Evolutionary conservation across 495 filamentous ascomycete genomes (phyloP), one percentile per base, ranked within the genome.

Genomic region (Lophiotrema nucula): DNA sequence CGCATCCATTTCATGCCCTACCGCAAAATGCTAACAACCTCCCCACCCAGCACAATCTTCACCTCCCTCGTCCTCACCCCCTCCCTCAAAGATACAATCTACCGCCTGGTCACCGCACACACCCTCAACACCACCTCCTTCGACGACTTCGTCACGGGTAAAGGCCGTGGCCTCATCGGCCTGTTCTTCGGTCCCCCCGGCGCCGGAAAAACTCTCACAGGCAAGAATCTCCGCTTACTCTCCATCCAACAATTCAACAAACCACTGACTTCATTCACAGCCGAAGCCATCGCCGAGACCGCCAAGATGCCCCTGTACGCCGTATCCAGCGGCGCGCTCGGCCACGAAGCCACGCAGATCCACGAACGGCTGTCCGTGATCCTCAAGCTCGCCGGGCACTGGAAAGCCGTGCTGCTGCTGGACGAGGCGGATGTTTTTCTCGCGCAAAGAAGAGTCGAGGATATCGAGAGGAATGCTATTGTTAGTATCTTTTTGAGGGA

Each of bases 391-490:
- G 47, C 47, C 4, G 24, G 22, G 13, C 25, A 24, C 47, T 50
- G 47, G 47, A 50, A 50, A 10, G 73, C 73, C 2, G 83, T 91
- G 24, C 76, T 91, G 0, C 77, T 91, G 0, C 77, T 91, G 1
- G 87, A 90, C 67, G 88, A 90, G 69, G 87, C 87, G 28, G 87
- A 90, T 64, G 86, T 90, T 18, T 90, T 90, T 76, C 72, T 90
- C 13, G 88, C 91, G 73, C 79, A 84, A 49, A 83, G 88, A 16
- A 83, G 80, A 1, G 79, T 85, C 33, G 77, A 82, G 57, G 86
- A 92, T 61, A 82, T 92, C 58, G 79, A 82, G 62, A 81, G 88
- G 50, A 92, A 92, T 64, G 85, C 86, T 1, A 77, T 92, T 0
- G 88, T 92, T 18, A 86, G 83, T 53, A 84, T 92, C 67, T 88